phyloP scores from a whole-genome alignment of 2,329 filamentous ascomycete genomes.

The Claviceps sp. region DNA sequence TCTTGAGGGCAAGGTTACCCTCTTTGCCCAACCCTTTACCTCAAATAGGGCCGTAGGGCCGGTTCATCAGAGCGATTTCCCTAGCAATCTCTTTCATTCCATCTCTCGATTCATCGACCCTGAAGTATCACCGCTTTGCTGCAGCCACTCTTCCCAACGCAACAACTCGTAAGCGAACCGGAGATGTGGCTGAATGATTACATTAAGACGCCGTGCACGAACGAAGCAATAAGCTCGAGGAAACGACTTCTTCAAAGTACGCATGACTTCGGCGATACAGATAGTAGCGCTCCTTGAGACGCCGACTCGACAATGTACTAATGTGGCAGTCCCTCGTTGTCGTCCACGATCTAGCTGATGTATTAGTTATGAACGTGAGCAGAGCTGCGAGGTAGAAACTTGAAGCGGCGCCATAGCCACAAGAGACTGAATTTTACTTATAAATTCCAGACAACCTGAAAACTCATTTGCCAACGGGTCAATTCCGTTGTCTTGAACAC shows the following conservation, averaged over 20 bases:
- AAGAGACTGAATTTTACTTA: slow-evolving; percentile 43
- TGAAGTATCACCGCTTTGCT: slow-evolving; percentile 33
- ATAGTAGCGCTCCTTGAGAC: slow-evolving; percentile 94
- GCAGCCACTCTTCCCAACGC: slow-evolving; percentile 82
- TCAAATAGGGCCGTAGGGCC: slow-evolving; percentile 34
- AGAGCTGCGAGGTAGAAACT: background rate
- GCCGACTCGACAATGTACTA: slow-evolving; percentile 93
- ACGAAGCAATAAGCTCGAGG: slow-evolving; percentile 95
- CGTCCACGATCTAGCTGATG: slow-evolving; percentile 57
- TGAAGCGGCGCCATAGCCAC: background rate
- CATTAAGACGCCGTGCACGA: slow-evolving; percentile 79
- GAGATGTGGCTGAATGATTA: slow-evolving; percentile 95
- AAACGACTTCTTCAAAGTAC: slow-evolving; percentile 63
- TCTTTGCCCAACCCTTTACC: background rate
- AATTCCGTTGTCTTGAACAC: slow-evolving; percentile 93
- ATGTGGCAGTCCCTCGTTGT: slow-evolving; percentile 62
- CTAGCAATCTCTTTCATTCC: slow-evolving; percentile 78
- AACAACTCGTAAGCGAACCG: slow-evolving; percentile 90
- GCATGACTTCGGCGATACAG: slow-evolving; percentile 98
- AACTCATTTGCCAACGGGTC: slow-evolving; percentile 84
- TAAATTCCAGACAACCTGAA: slow-evolving; percentile 74
- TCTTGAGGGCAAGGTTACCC: background rate
- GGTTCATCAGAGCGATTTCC: slow-evolving; percentile 92
- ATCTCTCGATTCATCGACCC: slow-evolving; percentile 54
- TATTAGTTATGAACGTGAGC: background rate